Conservation (phyloP, 1,284 basidiomycete genomes). For the Ceratobasidium theobromae region DNA sequence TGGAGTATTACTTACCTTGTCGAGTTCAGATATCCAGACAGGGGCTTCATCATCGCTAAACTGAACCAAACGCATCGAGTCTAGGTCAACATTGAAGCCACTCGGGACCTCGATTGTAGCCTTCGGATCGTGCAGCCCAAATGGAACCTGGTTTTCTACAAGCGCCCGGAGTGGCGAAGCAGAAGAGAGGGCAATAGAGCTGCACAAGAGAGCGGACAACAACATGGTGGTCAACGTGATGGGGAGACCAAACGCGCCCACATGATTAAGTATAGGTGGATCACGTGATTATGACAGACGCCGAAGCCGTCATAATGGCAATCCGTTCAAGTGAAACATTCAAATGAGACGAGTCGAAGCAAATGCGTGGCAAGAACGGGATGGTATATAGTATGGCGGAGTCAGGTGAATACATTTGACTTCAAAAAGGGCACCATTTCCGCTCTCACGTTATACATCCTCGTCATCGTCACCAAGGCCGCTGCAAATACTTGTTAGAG, state of each 20-base stretch:
- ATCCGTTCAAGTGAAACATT: too few species aligned
- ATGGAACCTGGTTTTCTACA: constrained; percentile 16
- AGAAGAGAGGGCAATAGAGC: constrained; percentile 27
- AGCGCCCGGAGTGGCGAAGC: constrained; percentile 18
- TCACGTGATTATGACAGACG: not conserved
- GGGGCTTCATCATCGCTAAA: constrained; percentile 63
- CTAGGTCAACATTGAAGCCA: constrained; percentile 64
- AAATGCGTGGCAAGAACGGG: constrained; percentile 4
- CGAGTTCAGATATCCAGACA: constrained; percentile 75
- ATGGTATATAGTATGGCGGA: constrained; percentile 8
- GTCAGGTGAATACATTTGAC: constrained; percentile 20
- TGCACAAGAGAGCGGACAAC: constrained; percentile 29
- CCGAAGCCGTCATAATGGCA: too few species aligned
- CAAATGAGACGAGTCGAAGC: not conserved
- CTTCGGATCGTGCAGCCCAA: constrained; percentile 1
- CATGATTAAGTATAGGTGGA: not conserved
- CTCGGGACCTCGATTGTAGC: constrained; percentile 22
- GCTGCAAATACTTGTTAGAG: not conserved
- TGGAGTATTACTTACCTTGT: constrained; percentile 59
- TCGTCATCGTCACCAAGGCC: constrained; percentile 32
- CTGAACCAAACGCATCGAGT: constrained; percentile 71
- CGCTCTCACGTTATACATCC: constrained; percentile 16
- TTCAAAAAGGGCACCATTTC: constrained; percentile 4
- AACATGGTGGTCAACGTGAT: not conserved
- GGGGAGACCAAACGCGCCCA: not conserved